Conservation (phyloP, 2,329 filamentous ascomycete species). For the Hymenotorrendiella dingleyae region DNA sequence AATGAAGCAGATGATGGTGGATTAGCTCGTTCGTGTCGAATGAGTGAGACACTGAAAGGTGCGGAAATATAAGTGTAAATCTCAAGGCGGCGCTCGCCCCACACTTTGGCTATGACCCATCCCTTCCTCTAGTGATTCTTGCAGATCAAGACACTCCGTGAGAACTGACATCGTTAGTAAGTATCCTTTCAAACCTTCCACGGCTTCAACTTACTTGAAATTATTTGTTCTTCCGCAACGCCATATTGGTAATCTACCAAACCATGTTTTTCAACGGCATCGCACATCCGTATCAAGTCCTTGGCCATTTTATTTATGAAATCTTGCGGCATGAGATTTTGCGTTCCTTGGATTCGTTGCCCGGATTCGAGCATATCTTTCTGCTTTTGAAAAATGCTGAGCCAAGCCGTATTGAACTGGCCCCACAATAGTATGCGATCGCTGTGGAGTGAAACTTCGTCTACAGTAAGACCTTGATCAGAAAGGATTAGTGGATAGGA, state of each 20-base stretch:
- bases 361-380: constrained; percentile 58
- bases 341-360: constrained; percentile 33
- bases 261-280: constrained; percentile 83
- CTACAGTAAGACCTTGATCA: constrained; percentile 70
- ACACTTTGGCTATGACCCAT: constrained; percentile 8
- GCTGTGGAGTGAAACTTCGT: constrained; percentile 69
- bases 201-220: constrained; percentile 56
- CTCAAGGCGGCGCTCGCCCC: constrained; percentile 25
- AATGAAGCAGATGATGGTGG: neutral
- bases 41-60: neutral
- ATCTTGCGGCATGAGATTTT: constrained; percentile 61
- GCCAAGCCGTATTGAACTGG: constrained; percentile 91
- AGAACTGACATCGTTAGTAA: constrained; percentile 36
- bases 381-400: constrained; percentile 76
- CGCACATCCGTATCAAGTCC: constrained; percentile 75
- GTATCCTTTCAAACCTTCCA: neutral
- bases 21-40: neutral
- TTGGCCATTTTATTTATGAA: constrained; percentile 73
- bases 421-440: constrained; percentile 84
- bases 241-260: constrained; percentile 96
- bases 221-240: constrained; percentile 90
- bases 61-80: neutral
- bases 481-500: constrained; percentile 26
- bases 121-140: constrained; percentile 35
- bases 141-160: constrained; percentile 46